A percentile compares a stretch with the other conserved stretches of the same genome.
phyloP scores from a whole-genome alignment of 441 rosid genomes.

The Mallotus japonicus region DNA sequence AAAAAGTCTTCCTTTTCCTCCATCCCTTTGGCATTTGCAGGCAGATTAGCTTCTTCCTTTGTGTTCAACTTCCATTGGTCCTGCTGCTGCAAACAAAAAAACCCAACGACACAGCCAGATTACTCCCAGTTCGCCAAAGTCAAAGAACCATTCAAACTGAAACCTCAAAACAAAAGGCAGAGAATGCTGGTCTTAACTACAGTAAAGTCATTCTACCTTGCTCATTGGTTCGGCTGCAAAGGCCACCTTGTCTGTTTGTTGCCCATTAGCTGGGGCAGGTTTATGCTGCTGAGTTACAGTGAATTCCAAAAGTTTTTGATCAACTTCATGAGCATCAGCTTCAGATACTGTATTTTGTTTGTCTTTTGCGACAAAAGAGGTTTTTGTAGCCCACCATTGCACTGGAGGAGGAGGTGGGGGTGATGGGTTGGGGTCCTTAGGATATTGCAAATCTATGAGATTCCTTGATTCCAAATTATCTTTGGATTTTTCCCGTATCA shows the following conservation, averaged over 20 bases:
- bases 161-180: not conserved
- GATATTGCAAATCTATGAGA: constrained; percentile 34
- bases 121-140: constrained; percentile 15
- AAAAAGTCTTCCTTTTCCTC: constrained; percentile 76
- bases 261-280: constrained; percentile 40
- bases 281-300: constrained; percentile 31
- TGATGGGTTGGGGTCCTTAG: constrained; percentile 38
- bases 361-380: constrained; percentile 33
- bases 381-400: constrained; percentile 57
- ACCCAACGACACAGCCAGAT: constrained; percentile 10
- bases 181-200: not conserved
- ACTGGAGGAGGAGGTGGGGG: constrained; percentile 82
- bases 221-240: constrained; percentile 35
- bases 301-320: constrained; percentile 32
- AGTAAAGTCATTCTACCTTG: constrained; percentile 41
- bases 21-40: constrained; percentile 34
- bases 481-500: constrained; percentile 24
- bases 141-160: not conserved
- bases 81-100: constrained; percentile 35
- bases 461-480: constrained; percentile 21
- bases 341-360: constrained; percentile 36
- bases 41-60: constrained; percentile 43
- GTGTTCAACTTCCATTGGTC: constrained; percentile 43
- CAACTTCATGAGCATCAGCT: constrained; percentile 32
- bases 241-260: constrained; percentile 31